phyloP scores from a whole-genome alignment of 495 filamentous ascomycete species.

The Penicillium nucicola region DNA sequence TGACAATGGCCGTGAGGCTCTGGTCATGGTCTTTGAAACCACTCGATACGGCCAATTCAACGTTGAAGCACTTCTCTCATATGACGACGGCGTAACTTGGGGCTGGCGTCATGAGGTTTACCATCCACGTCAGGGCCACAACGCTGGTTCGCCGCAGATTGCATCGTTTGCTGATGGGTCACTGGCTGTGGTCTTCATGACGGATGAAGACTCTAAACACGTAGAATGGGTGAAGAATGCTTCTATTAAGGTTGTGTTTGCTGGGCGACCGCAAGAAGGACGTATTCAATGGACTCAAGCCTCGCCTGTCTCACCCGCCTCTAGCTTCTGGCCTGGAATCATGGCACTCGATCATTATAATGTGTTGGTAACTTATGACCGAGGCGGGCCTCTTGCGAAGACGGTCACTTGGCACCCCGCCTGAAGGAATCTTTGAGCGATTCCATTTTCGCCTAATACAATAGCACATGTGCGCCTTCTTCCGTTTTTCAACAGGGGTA shows the following conservation, averaged over 20 bases:
- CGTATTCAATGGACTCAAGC: slow-evolving; percentile 33
- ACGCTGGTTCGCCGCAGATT: slow-evolving; percentile 60
- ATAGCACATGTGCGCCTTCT: too few species aligned
- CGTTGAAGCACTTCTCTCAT: slow-evolving; percentile 53
- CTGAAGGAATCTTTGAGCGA: background rate
- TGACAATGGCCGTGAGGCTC: slow-evolving; percentile 41
- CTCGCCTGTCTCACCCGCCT: slow-evolving; percentile 22
- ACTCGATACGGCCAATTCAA: slow-evolving; percentile 47
- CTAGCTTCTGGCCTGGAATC: slow-evolving; percentile 45
- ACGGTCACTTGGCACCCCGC: slow-evolving; percentile 27
- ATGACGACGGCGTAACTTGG: slow-evolving; percentile 56
- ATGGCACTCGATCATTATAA: slow-evolving; percentile 35
- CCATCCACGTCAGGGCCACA: slow-evolving; percentile 37
- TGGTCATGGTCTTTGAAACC: slow-evolving; percentile 61
- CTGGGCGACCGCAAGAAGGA: slow-evolving; percentile 32
- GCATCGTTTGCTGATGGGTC: slow-evolving; percentile 53
- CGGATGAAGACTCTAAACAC: slow-evolving; percentile 49
- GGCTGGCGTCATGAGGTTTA: slow-evolving; percentile 50
- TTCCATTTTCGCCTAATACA: too few species aligned
- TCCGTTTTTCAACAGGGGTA: too few species aligned
- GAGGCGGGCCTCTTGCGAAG: slow-evolving; percentile 34
- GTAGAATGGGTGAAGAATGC: slow-evolving; percentile 41
- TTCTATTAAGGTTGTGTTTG: slow-evolving; percentile 40
- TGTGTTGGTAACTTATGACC: slow-evolving; percentile 40
- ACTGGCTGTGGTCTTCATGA: slow-evolving; percentile 59